These are phyloP conservation scores for Neurospora sp. DNA, from an alignment of 495 filamentous ascomycete genomes.

Conservation along the genomic window DNA sequence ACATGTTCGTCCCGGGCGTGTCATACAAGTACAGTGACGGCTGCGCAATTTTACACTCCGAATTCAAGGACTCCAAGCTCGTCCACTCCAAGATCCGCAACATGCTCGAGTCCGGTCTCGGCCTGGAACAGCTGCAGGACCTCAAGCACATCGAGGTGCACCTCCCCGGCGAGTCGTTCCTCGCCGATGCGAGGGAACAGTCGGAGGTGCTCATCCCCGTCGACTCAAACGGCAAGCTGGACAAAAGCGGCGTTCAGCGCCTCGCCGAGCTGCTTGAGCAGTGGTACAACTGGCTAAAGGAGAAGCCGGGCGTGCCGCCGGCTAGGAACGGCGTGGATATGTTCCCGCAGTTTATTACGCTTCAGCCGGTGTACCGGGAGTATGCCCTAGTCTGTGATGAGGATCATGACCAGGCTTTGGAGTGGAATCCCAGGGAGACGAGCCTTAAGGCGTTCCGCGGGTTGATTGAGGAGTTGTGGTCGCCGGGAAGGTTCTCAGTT, in stretches of 20 bases:
- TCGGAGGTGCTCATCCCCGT: not conserved
- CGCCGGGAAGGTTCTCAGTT: not conserved
- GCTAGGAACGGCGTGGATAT: not conserved
- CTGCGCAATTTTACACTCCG: slow-evolving; percentile 2
- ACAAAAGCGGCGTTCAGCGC: not conserved
- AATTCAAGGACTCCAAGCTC: not conserved
- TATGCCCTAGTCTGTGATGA: slow-evolving; percentile 3
- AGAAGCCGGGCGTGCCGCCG: not conserved
- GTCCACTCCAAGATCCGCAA: not conserved
- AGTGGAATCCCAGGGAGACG: not conserved
- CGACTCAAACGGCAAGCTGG: not conserved
- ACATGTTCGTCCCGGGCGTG: slow-evolving; percentile 11
- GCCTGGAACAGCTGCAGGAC: not conserved
- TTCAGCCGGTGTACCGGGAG: slow-evolving; percentile 12
- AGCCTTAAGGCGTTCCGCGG: slow-evolving; percentile 1
- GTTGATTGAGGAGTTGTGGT: not conserved
- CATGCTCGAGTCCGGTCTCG: not conserved
- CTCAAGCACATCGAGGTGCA: slow-evolving; percentile 3
- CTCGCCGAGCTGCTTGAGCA: not conserved
- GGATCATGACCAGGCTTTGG: not conserved
- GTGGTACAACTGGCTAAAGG: not conserved
- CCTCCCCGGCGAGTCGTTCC: slow-evolving; percentile 6
- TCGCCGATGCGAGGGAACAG: not conserved
- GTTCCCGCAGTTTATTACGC: slow-evolving; percentile 10
- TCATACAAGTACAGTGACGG: not conserved